Conservation (phyloP, 768 basidiomycete species). For the Daedaleopsis sinensis region DNA sequence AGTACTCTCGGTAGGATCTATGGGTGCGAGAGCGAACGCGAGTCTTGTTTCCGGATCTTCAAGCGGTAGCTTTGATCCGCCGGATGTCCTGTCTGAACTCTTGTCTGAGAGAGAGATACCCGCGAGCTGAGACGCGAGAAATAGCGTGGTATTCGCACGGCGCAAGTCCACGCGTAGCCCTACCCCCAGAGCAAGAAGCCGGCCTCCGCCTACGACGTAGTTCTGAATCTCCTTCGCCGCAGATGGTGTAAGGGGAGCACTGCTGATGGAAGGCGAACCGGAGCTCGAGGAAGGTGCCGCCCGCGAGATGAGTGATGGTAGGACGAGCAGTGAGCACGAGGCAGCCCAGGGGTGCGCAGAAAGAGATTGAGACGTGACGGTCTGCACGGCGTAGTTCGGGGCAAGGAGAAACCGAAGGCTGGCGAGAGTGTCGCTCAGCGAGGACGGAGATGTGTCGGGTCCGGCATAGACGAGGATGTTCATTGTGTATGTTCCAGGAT, state of each 20-base stretch:
- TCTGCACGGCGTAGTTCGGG: constrained; percentile 80
- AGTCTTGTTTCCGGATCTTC: constrained; percentile 12
- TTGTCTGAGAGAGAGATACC: background rate
- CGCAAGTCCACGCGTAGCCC: constrained; percentile 30
- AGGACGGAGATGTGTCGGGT: constrained; percentile 43
- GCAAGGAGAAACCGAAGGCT: constrained; percentile 59
- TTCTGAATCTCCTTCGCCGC: constrained; percentile 45
- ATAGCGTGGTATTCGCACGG: background rate
- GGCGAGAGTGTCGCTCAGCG: constrained; percentile 31
- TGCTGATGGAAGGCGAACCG: constrained; percentile 42
- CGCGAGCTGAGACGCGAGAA: constrained; percentile 47
- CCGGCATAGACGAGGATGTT: constrained; percentile 52
- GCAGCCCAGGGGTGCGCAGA: constrained; percentile 74
- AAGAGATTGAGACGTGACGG: constrained; percentile 59
- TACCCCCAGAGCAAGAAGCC: constrained; percentile 67
- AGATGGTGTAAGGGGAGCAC: constrained; percentile 29
- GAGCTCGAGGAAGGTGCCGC: background rate
- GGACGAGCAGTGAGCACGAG: constrained; percentile 77
- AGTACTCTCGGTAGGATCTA: background rate
- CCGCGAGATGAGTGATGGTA: constrained; percentile 53
- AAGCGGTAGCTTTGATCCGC: constrained; percentile 33
- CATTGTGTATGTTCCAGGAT: constrained; percentile 24
- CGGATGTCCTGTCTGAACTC: constrained; percentile 24
- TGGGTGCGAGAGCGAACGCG: constrained; percentile 1
- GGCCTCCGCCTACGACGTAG: constrained; percentile 71